Base-by-base conservation (phyloP, 2,329 filamentous ascomycete genomes). In the Thielaviopsis ethacetica region DNA sequence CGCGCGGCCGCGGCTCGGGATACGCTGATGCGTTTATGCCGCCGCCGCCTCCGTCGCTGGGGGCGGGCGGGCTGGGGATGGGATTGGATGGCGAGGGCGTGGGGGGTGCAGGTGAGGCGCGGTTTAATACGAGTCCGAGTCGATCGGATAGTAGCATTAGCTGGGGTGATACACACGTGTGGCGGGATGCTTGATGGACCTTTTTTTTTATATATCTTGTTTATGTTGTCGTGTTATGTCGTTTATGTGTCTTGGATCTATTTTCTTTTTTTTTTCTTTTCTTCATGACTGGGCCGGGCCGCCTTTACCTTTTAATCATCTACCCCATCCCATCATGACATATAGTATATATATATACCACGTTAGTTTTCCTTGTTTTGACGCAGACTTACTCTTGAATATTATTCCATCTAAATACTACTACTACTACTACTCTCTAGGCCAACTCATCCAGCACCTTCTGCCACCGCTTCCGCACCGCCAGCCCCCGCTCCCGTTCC, bases 161-260 rank as follows among this genome's bases (percentile, higher is more conserved):
- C 60, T 65, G 77, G 3, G 75, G 75, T 3, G 75, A 77, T 64
- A 76, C 75, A 12, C 74, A 77, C 63, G 70, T 77, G 15, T 77
- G 75, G 75, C 69, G 75, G 58, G 70, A 74, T 57, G 57, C 60
- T 47, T 59, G 24, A 51, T 52, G 2, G 2, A 12, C 22, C 15
- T 50, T 54, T 55, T 19, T 54, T 26, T 24, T 19, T 22, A 13
- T 19, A 2, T 51, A 19, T 57, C 3, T 53, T 26, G 5, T 53
- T 19, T 17, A 2, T 17, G 17, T 5, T 1, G 38, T 44, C 15
- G 15, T 49, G 6, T 49, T n/a, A 19, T 19, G 17, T 49, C n/a
- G 17, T 49, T 44, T 44, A 44, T 6, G 38, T 44, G 38, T 44
- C 38, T n/a, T 44, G 38, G 38, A 44, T 19, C 2, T 41, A 2